Evolutionary conservation across 2,329 filamentous ascomycete genomes (phyloP), one percentile per base, ranked within the genome.

Genomic region (Aspergillus quadrilineatus): DNA sequence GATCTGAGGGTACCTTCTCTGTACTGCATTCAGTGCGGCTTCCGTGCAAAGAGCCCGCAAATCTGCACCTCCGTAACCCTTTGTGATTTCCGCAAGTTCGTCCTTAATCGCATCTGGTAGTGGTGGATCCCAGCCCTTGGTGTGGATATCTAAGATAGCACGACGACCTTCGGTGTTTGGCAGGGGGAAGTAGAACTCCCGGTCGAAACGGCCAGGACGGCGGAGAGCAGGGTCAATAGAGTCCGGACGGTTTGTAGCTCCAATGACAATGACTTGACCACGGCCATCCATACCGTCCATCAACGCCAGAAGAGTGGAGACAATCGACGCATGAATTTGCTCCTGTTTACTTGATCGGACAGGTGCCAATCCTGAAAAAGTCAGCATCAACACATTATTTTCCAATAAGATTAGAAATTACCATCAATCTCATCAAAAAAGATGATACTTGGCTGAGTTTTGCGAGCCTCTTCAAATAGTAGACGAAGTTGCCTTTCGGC

Each of bases 351-450:
- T 97, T 10, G 94, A 97, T 65, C 94, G 85, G 34, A 97, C 94
- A 50, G 94, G 95, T 2, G 94, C 94, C 62, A 99, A 81, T 54
- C 77, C 77, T 79, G 58, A 14, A n/a, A 15, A 50, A 32, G 28
- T 42, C 5, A 28, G 28, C 30, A 41, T 32, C 34, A 3, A 30
- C 12, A 17, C 26, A 15, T 6, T n/a, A 49, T 17, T 15, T 29
- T 4, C 1, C 14, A 28, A 41, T 3, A 15, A 30, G 10, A 30
- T 28, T 15, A 52, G 28, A 46, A 29, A 72, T 68, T 66, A 79
- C 94, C 94, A 76, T 99, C 94, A 64, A 99, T 99, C 73, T 99
- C 94, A 72, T 99, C 94, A 66, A 99, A 97, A 79, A 99, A 99
- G 73, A 99, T 99, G 74, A 99, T 99, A 73, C 93, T 97, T 0